A percentile compares a stretch with the other conserved stretches of the same genome.
These are phyloP conservation scores for Scheffersomyces lignosus DNA, from an alignment of 805 yeast species.

Conservation along the genomic window DNA sequence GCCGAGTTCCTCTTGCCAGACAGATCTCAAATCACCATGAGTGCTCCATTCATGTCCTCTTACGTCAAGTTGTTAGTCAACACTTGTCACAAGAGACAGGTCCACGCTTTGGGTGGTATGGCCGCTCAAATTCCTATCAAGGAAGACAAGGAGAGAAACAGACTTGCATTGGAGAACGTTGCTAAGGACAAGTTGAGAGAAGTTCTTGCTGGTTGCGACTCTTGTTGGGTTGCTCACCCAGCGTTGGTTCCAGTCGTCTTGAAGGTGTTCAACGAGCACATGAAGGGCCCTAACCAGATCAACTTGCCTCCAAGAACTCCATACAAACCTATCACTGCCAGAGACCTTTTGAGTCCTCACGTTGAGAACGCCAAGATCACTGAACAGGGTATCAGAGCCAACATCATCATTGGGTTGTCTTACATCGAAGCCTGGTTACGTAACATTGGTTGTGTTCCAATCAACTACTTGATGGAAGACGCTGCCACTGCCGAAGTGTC, in stretches of 20 bases:
- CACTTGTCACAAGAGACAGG: conserved; percentile 75
- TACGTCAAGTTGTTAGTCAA: conserved; percentile 73
- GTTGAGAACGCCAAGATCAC: conserved; percentile 67
- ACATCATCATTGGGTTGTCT: conserved; percentile 72
- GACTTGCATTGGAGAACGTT: conserved; percentile 69
- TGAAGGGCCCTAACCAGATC: conserved; percentile 84
- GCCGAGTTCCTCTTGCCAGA: conserved; percentile 72
- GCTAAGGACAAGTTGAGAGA: conserved; percentile 75
- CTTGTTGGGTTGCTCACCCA: conserved; percentile 90
- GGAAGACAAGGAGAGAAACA: conserved; percentile 62
- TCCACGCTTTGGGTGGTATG: conserved; percentile 90
- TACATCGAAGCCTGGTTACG: conserved; percentile 87
- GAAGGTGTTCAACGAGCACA: conserved; percentile 67
- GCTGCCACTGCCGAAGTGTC: conserved; percentile 91
- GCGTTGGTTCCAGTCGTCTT: conserved; percentile 74
- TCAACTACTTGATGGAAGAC: conserved; percentile 83
- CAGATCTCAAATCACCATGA: conserved; percentile 77
- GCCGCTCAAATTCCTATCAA: conserved; percentile 86
- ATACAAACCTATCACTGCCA: conserved; percentile 56
- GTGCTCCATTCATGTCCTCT: conserved; percentile 77
- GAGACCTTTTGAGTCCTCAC: conserved; percentile 61
- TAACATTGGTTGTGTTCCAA: conserved; percentile 83
- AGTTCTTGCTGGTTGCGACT: conserved; percentile 78
- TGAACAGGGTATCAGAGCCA: conserved; percentile 66
- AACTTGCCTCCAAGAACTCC: conserved; percentile 48